Evolutionary conservation across 1,139 yeast genomes (phyloP).

Genomic region (Diutina pseudorugosa): DNA sequence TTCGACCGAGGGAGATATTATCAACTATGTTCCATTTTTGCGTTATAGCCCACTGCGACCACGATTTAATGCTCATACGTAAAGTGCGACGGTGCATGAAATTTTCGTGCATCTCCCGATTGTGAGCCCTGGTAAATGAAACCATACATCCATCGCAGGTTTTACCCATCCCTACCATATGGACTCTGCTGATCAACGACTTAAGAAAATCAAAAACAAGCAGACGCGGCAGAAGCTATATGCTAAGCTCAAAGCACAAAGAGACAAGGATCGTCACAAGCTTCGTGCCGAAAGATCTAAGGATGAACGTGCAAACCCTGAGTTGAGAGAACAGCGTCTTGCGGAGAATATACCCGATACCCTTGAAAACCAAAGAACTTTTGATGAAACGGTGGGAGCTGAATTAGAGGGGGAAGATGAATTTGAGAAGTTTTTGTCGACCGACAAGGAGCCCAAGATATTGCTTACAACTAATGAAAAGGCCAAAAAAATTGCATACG

Average conservation of each 20-base stretch:
- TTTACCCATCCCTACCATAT: not conserved
- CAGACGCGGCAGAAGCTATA: constrained; percentile 69
- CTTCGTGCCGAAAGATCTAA: constrained; percentile 67
- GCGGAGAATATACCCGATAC: constrained; percentile 77
- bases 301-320: constrained; percentile 76
- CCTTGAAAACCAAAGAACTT: constrained; percentile 78
- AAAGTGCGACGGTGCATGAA: not conserved
- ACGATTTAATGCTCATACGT: not conserved
- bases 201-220: constrained; percentile 54
- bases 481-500: constrained; percentile 81
- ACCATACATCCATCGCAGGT: not conserved
- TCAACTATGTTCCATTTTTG: not conserved
- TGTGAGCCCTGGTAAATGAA: not conserved
- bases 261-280: constrained; percentile 67
- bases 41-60: not conserved
- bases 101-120: not conserved
- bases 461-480: constrained; percentile 78
- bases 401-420: constrained; percentile 81
- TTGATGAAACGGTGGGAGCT: constrained; percentile 71
- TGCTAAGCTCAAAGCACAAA: constrained; percentile 62
- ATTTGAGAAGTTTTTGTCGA: constrained; percentile 50
- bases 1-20: not conserved
- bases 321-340: constrained; percentile 66
- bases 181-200: constrained; percentile 4
- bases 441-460: constrained; percentile 58